A percentile compares a stretch with the other conserved stretches of the same genome.
Evolutionary conservation across 2,329 filamentous ascomycete species (phyloP).

Genomic region (Pezicula neosporulosa): DNA sequence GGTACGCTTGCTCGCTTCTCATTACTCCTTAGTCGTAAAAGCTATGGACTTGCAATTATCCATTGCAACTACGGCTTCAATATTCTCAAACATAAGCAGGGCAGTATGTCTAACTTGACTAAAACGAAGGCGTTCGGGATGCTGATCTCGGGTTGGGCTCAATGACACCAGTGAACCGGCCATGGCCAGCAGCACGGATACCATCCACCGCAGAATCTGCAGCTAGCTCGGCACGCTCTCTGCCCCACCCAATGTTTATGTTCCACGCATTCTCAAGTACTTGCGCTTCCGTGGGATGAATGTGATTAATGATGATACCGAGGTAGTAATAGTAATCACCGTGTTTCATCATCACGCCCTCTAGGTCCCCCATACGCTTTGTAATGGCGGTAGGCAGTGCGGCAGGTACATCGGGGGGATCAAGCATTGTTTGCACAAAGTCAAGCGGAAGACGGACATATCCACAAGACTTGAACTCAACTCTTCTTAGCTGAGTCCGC

Average conservation of each 20-base stretch:
- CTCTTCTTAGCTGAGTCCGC: constrained; percentile 15
- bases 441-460: constrained; percentile 26
- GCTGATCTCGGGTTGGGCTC: constrained; percentile 3
- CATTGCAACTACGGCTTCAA: too few relatives aligned
- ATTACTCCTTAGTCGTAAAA: too few relatives aligned
- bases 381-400: constrained; percentile 10
- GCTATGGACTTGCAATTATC: too few relatives aligned
- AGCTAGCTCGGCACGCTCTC: constrained; percentile 4
- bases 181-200: constrained; percentile 16
- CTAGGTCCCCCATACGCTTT: constrained; percentile 22
- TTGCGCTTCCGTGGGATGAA: constrained; percentile 14
- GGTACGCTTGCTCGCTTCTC: too few relatives aligned
- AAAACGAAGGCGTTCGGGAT: not conserved
- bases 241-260: constrained; percentile 20
- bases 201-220: constrained; percentile 22
- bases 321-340: constrained; percentile 14
- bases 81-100: too few relatives aligned
- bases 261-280: constrained; percentile 23
- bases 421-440: constrained; percentile 23
- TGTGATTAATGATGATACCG: constrained; percentile 22
- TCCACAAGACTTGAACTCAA: constrained; percentile 27
- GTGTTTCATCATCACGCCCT: constrained; percentile 26
- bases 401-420: constrained; percentile 5
- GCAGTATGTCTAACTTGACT: not conserved
- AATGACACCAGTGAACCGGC: constrained; percentile 24